Evolutionary conservation across 2,329 filamentous ascomycete species (phyloP), one percentile per base, ranked within the genome.

Genomic region (Aspergillus sp.): DNA sequence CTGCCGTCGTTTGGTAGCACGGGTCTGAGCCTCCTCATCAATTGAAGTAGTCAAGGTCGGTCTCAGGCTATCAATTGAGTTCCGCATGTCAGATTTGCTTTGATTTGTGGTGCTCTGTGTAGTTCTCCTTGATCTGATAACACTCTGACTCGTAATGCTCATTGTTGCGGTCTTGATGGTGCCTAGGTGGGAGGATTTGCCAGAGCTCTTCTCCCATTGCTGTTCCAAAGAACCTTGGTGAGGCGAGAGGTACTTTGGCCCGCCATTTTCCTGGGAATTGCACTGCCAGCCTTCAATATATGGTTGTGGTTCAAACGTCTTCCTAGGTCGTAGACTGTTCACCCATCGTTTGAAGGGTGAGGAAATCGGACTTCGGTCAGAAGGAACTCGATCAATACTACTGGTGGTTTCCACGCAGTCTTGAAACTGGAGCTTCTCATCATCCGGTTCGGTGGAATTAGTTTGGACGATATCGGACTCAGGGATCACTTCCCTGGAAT

Each of bases 111-210:
- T 85, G 46, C 86, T 84, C 61, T 81, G 82, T 44, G 87, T 84
- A 54, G 82, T 80, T 43, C 79, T 74, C 58, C 82, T 82, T 11
- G 87, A 88, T 53, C 84, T 82, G 33, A 85, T 79, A 58, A 89
- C 80, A 73, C 90, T 96, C 64, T 85, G 82, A 66, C 88, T 91
- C 48, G 86, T 84, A 58, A 93, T 79, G 59, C 91, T 96, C 59
- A 91, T 81, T 58, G 89, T 93, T 52, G 90, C 89, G 61, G 91
- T 95, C 70, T 89, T 91, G 64, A 96, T 83, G 15, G 86, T 88
- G n/a, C 87, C 86, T 40, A 97, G 85, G 68, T 93, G 92, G 2
- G 84, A 89, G 59, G 90, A 86, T 0, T 92, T 96, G 6, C 90
- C 91, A 1, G 90, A 90, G 2, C 88, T 89, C 7, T 84, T 86